These are phyloP conservation scores for Mycena rebaudengoi DNA, from an alignment of 768 basidiomycete genomes.

Conservation along the genomic window DNA sequence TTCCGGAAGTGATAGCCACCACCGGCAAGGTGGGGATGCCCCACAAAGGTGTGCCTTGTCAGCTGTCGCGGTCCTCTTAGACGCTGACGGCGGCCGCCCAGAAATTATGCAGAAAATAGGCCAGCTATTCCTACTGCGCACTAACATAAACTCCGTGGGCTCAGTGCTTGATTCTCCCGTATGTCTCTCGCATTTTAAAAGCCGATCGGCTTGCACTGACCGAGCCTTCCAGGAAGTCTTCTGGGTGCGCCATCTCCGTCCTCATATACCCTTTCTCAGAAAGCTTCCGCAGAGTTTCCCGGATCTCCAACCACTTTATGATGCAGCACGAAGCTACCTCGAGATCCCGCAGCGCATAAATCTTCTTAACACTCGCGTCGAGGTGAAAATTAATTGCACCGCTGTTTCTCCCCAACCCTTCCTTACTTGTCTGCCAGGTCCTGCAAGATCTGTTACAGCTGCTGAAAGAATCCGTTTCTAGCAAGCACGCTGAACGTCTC, in stretches of 20 bases:
- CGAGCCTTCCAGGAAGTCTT: conserved; percentile 93
- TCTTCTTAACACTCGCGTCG: conserved; percentile 91
- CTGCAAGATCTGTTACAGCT: conserved; percentile 97
- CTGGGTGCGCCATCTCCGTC: conserved; percentile 67
- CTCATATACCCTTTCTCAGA: conserved; percentile 1
- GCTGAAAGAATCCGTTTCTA: conserved; percentile 93
- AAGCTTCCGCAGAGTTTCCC: conserved; percentile 75
- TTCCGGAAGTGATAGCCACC: conserved; percentile 91
- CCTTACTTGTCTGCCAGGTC: conserved; percentile 68
- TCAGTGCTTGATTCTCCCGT: conserved; percentile 97
- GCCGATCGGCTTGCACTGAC: background rate
- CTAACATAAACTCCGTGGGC: conserved; percentile 95
- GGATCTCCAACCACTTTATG: conserved; percentile 94
- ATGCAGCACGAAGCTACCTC: conserved; percentile 91
- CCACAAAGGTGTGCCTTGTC: conserved; percentile 71
- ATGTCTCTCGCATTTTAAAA: conserved; percentile 40
- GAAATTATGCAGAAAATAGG: conserved; percentile 99
- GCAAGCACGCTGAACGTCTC: conserved; percentile 87
- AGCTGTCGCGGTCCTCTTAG: conserved; percentile 11
- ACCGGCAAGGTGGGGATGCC: conserved; percentile 94
- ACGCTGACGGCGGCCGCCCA: conserved; percentile 30
- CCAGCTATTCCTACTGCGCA: conserved; percentile 89
- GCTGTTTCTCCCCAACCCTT: background rate
- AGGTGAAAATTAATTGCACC: conserved; percentile 63
- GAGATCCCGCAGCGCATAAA: conserved; percentile 96